Evolutionary conservation across 1,284 basidiomycete genomes (phyloP), one percentile per base, ranked within the genome.

Genomic region (Golubevia sp.): DNA sequence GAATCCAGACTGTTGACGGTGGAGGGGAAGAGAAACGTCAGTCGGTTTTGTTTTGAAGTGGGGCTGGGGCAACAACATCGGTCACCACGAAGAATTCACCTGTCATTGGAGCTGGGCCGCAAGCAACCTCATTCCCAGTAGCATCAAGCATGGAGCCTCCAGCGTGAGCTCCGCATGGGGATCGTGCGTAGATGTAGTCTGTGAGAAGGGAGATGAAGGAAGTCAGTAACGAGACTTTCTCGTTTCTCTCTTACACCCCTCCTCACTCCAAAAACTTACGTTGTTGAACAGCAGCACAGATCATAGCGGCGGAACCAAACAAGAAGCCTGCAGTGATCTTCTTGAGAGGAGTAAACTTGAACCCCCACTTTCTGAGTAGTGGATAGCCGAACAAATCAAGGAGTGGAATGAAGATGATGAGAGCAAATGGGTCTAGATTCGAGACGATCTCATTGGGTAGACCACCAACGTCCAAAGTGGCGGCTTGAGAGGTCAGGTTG

Each of bases 241-340:
- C 61, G 89, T 88, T 86, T 93, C n/a, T n/a, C n/a, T n/a, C n/a
- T n/a, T n/a, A n/a, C n/a, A n/a, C n/a, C n/a, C n/a, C n/a, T n/a
- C n/a, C n/a, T n/a, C n/a, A n/a, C n/a, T n/a, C n/a, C n/a, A n/a
- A 93, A 75, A 93, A 89, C 82, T 90, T 90, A 79, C 91, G 86
- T 59, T 85, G 85, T 13, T 92, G 84, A 62, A 92, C 89, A 23
- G 91, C 85, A 54, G 88, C 88, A 69, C 72, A 79, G 30, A 88
- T 84, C 89, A 90, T 90, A 2, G 70, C 25, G 2, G 88, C 69
- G 3, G 63, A 76, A 21, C 87, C 89, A 1, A 87, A 86, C 71
- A 87, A 85, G 86, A 95, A 94, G 5, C 93, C 93, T 27, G 87
- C 86, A 0, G 89, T 87, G 68, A 95, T 91, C 75, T 88, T 90